Conservation (phyloP, 1,284 basidiomycete species). For the Cutaneotrichosporon arboriforme region DNA sequence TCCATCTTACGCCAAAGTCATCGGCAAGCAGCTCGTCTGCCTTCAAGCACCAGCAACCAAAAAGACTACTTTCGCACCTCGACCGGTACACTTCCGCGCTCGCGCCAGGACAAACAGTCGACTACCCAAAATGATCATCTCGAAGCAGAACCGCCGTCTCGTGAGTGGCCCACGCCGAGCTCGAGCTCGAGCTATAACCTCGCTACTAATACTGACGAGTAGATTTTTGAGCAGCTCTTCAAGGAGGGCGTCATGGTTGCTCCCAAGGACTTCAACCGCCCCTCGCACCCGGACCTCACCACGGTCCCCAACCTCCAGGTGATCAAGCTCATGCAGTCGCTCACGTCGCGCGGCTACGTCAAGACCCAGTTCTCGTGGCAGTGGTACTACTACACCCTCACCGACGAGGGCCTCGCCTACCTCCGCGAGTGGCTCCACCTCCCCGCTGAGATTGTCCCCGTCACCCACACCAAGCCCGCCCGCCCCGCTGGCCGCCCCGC, state of each 20-base stretch:
- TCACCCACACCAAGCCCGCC: slow-evolving; percentile 89
- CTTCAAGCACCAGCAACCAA: slow-evolving; percentile 18
- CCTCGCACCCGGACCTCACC: slow-evolving; percentile 89
- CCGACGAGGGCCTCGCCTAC: slow-evolving; percentile 90
- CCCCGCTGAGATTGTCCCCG: slow-evolving; percentile 85
- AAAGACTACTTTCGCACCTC: slow-evolving; percentile 15
- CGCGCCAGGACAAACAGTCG: slow-evolving; percentile 6
- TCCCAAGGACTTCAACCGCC: slow-evolving; percentile 97
- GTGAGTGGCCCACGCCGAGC: slow-evolving; percentile 36
- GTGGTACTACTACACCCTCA: slow-evolving; percentile 91
- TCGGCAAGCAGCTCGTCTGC: slow-evolving; percentile 17
- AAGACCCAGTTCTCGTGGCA: slow-evolving; percentile 98
- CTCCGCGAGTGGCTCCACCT: slow-evolving; percentile 92
- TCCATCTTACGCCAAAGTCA: slow-evolving; percentile 21
- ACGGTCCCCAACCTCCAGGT: slow-evolving; percentile 96
- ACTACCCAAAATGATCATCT: slow-evolving; percentile 40
- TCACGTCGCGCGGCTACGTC: slow-evolving; percentile 91
- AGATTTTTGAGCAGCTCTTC: slow-evolving; percentile 97
- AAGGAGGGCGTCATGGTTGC: slow-evolving; percentile 99
- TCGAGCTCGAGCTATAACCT: not conserved
- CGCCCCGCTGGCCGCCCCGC: slow-evolving; percentile 61
- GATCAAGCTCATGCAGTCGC: slow-evolving; percentile 98
- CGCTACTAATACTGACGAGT: slow-evolving; percentile 4
- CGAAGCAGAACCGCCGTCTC: slow-evolving; percentile 45
- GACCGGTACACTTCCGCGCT: slow-evolving; percentile 13